Conservation (phyloP, 164 flowering plant species). For the Brasenia schreberi region DNA sequence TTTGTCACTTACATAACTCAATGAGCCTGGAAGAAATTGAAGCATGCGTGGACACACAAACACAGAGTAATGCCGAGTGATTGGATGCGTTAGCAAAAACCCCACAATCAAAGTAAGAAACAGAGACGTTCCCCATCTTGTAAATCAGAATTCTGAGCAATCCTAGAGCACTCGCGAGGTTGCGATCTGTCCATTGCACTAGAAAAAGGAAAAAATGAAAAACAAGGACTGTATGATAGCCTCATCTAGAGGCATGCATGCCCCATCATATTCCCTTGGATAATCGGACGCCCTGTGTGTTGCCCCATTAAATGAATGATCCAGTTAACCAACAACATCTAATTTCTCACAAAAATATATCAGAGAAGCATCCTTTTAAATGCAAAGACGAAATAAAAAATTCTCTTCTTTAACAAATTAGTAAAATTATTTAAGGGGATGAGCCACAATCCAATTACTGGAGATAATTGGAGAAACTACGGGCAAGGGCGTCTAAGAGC, state of each 20-base stretch:
- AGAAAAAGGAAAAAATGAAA: constrained; percentile 80
- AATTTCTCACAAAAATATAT: no score
- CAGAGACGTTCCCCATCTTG: constrained; percentile 20
- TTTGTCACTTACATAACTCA: background rate
- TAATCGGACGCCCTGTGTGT: constrained; percentile 71
- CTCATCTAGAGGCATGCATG: constrained; percentile 87
- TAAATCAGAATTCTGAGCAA: constrained; percentile 59
- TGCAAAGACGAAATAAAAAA: no score
- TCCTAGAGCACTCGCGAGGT: constrained; percentile 84
- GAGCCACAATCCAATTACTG: no score
- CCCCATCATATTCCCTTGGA: constrained; percentile 83
- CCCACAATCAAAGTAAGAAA: no score
- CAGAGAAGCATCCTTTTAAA: no score
- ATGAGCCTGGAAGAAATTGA: background rate
- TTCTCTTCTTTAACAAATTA: no score
- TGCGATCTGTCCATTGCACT: constrained; percentile 89
- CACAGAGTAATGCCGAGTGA: background rate
- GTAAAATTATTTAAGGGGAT: no score
- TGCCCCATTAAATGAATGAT: background rate
- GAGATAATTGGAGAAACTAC: no score
- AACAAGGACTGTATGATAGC: constrained; percentile 83
- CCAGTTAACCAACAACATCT: background rate
- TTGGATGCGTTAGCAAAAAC: no score
- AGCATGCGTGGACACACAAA: background rate
- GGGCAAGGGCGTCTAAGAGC: no score